Evolutionary conservation across 192 early-diverging fungal species (phyloP), one percentile per base, ranked within the genome.

Genomic region (Dissophora ornata): DNA sequence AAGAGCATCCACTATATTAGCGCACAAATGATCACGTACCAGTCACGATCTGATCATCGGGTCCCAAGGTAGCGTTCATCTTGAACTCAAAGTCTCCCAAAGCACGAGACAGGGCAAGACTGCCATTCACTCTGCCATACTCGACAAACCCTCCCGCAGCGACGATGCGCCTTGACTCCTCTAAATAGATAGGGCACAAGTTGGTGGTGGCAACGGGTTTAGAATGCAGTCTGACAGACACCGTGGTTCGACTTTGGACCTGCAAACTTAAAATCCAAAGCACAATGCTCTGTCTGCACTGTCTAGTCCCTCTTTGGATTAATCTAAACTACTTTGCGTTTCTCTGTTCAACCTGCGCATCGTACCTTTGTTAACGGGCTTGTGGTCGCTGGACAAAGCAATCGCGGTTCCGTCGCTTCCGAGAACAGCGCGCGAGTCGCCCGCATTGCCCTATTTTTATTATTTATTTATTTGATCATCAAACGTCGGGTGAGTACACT

Each of bases 41-140:
- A 24, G 95, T 99, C n/a, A 99, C 97, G 25, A 96, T 89, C 84
- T 99, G 98, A 69, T 94, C 79, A 80, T 97, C 94, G 62, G 90
- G 75, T 21, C 90, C 78, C 34, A 97, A 79, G 46, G 86, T 79
- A 2, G 79, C 56, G 79, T 94, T 95, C 77, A 92, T 86, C 85
- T 99, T 99, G 83, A 98, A 98, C 82, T 98, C 96, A 80, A 97
- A 98, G 71, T 99, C 98, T 30, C 98, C 98, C 53, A 99, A 85
- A 6, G 98, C 98, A 55, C 98, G 91, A 46, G 96, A 98, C 40
- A 99, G 84, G 32, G 97, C 97, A 42, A 98, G 82, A 80, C 97
- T 82, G 88, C 97, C 98, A 84, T 99, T 99, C 36, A 99, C 97
- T 54, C 98, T 91, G 2, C 97, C 96, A 86, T 93, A 98, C 80